Evolutionary conservation across 257 asterid genomes (phyloP), one percentile per base, ranked within the genome.

Genomic region (Anisodus tanguticus): DNA sequence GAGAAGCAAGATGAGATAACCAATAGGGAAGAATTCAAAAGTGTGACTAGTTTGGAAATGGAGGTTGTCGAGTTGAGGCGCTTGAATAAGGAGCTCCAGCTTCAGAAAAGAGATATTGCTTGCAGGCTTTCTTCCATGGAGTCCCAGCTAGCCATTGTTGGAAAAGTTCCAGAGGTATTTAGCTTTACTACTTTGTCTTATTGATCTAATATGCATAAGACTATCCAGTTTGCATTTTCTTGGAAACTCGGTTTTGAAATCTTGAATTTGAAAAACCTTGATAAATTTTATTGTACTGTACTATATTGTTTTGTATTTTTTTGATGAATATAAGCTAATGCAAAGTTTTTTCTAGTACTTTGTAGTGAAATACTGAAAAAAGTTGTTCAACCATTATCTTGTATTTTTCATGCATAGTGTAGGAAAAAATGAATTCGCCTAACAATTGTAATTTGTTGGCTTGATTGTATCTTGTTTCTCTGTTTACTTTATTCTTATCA

Each of bases 71-170:
- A 95, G 93, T 85, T 95, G 87, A 94, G 95, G 90, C 91, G 99
- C 45, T 76, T 95, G 92, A 95, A 95, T 87, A 95, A 94, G 90
- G 99, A 95, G 93, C 90, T 95, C 84, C 99, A 95, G 91, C 93
- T 95, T 85, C 95, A 95, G 84, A 95, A 94, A 91, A 93, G 99
- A 85, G 91, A 88, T 86, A 94, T 95, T 64, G 89, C 91, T 88
- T 89, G 97, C 85, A 90, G 88, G 84, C 85, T 95, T 85, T 88
- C 98, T 49, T 86, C 91, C 11, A 78, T 95, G 92, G 98, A 95
- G 77, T 86, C 95, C 77, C 94, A 91, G 78, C 87, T 95, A 78
- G 87, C 90, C 55, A 79, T 85, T 71, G 83, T 85, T 41, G 85
- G 90, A 60, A 87, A 85, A 85, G 88, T 68, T 19, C 90, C 97